A percentile compares a stretch with the other conserved stretches of the same genome.
phyloP scores from a whole-genome alignment of 192 early-diverging fungal species.

The Paraglomus brasilianum region DNA sequence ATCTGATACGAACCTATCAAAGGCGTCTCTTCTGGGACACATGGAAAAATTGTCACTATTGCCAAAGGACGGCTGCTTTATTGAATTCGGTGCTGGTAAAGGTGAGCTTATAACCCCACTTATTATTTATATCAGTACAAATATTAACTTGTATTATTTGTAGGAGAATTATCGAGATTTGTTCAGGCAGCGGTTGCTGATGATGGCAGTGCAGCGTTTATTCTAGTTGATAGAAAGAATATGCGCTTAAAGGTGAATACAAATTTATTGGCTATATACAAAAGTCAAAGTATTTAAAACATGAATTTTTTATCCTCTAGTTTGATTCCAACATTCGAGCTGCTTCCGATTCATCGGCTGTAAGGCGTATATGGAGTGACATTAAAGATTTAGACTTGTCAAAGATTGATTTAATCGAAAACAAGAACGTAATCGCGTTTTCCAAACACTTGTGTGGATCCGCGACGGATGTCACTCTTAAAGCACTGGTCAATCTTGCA shows the following conservation, averaged over 20 bases:
- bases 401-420: slow-evolving; percentile 46
- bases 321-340: slow-evolving; percentile 48
- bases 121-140: background rate
- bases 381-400: slow-evolving; percentile 84
- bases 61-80: slow-evolving; percentile 53
- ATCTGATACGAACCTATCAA: background rate
- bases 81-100: slow-evolving; percentile 82
- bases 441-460: slow-evolving; percentile 92
- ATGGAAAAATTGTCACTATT: slow-evolving; percentile 62
- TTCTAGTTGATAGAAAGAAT: slow-evolving; percentile 77
- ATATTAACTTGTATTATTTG: background rate
- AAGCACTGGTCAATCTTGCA: slow-evolving; percentile 60
- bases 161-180: slow-evolving; percentile 50
- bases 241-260: slow-evolving; percentile 66
- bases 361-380: slow-evolving; percentile 70
- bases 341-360: slow-evolving; percentile 38
- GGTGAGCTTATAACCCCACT: slow-evolving; percentile 40
- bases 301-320: slow-evolving; percentile 16
- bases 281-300: slow-evolving; percentile 1
- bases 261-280: background rate
- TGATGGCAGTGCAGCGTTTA: slow-evolving; percentile 44
- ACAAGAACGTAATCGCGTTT: slow-evolving; percentile 63
- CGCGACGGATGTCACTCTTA: slow-evolving; percentile 84
- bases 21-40: slow-evolving; percentile 83
- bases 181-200: slow-evolving; percentile 49